Conservation (phyloP, 2,329 filamentous ascomycete species). For the Fusarium equiseti region DNA sequence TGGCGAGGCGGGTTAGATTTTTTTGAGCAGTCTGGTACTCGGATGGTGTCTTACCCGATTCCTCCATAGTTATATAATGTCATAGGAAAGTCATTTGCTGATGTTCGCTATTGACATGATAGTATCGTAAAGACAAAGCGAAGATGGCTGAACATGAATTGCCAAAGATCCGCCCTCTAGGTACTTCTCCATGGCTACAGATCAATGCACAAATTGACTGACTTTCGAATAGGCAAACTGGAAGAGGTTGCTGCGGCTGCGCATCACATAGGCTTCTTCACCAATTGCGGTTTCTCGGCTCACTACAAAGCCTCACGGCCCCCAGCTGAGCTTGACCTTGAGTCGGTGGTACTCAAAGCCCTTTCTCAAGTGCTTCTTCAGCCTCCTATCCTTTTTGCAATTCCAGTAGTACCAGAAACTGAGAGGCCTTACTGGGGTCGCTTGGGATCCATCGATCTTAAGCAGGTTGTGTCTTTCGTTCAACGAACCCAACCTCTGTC, state of each 20-base stretch:
- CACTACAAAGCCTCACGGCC: background rate
- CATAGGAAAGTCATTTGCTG: too few relatives aligned
- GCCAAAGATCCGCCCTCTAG: conserved; percentile 6
- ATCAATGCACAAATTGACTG: fast-evolving
- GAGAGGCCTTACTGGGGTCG: conserved; percentile 1
- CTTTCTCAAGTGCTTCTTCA: background rate
- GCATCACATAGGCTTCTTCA: conserved; percentile 11
- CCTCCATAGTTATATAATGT: background rate
- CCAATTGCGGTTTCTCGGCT: conserved; percentile 11
- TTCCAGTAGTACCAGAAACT: background rate
- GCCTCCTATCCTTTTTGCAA: background rate
- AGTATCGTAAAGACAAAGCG: background rate
- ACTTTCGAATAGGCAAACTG: background rate
- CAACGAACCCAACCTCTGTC: background rate
- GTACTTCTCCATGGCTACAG: background rate
- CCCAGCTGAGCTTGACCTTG: background rate
- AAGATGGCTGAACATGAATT: background rate
- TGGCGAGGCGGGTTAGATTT: fast-evolving
- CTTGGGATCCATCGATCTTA: background rate
- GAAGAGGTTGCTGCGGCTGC: conserved; percentile 6
- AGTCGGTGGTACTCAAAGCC: background rate
- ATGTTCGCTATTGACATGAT: background rate
- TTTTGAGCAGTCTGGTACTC: background rate
- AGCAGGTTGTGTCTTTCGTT: conserved; percentile 1
- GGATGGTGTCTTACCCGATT: fast-evolving